These are phyloP conservation scores for Stephanodiscus minutulus DNA, from an alignment of 108 stramenopile genomes.

Conservation along the genomic window DNA sequence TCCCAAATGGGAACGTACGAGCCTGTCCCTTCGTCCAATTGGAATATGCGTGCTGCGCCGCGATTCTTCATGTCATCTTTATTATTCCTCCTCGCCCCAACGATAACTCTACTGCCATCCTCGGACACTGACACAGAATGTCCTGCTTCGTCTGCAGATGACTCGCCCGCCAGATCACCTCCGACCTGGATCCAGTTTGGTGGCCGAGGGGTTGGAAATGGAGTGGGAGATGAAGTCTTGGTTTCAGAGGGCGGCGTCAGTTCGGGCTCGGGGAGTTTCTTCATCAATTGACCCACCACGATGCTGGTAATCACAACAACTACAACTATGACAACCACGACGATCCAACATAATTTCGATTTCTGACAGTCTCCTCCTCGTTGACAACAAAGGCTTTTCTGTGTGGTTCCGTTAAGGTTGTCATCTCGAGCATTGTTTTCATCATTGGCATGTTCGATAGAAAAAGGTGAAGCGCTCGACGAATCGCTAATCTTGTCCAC, in stretches of 20 bases:
- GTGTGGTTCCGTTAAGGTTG: neutral
- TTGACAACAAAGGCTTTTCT: neutral
- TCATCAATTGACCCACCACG: constrained; percentile 2
- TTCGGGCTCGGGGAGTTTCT: neutral
- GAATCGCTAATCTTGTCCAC: neutral
- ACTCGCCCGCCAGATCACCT: constrained; percentile 36
- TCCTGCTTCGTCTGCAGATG: constrained; percentile 40
- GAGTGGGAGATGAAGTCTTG: constrained; percentile 4
- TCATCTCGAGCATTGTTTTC: constrained; percentile 1
- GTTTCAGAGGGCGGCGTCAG: neutral
- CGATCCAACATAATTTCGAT: constrained; percentile 21
- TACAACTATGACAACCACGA: neutral
- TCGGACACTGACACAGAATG: constrained; percentile 50
- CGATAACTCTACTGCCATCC: constrained; percentile 29
- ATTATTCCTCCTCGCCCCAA: constrained; percentile 39
- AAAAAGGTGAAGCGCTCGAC: neutral
- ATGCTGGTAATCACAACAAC: constrained; percentile 12
- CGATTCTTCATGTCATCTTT: constrained; percentile 38
- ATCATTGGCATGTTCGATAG: constrained; percentile 2
- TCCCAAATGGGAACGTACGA: constrained; percentile 29
- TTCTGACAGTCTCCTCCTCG: constrained; percentile 13
- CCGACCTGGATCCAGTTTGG: constrained; percentile 41
- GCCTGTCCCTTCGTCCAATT: constrained; percentile 22
- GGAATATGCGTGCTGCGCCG: constrained; percentile 40
- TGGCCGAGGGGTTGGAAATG: neutral